Evolutionary conservation across 2,329 filamentous ascomycete species (phyloP).

Genomic region (Dryadomyces sulphureus): DNA sequence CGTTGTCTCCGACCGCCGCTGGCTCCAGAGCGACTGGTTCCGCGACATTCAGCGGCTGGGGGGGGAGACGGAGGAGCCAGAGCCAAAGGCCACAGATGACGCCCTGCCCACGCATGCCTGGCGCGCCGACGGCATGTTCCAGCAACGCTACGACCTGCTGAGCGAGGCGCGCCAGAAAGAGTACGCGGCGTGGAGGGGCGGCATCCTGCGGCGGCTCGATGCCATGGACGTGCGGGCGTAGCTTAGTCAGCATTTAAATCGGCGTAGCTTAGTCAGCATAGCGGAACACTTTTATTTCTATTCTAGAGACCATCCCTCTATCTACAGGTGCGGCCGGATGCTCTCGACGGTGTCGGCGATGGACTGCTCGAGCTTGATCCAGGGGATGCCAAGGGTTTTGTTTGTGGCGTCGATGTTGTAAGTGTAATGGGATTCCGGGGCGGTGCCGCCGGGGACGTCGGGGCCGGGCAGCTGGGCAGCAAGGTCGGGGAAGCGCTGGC

Average conservation of each 20-base stretch:
- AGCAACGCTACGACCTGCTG: conserved; percentile 58
- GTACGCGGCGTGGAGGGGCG: conserved; percentile 49
- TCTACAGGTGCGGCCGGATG: conserved; percentile 25
- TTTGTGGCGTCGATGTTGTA: conserved; percentile 45
- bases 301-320: not conserved
- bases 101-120: conserved; percentile 24
- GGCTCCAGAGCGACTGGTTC: conserved; percentile 52
- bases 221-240: conserved; percentile 6
- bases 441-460: conserved; percentile 27
- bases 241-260: too few species aligned
- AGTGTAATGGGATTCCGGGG: conserved; percentile 28
- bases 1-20: conserved; percentile 38
- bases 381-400: conserved; percentile 47
- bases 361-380: conserved; percentile 44
- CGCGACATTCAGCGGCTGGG: conserved; percentile 40
- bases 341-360: conserved; percentile 50
- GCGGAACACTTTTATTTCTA: not conserved
- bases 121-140: conserved; percentile 55
- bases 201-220: conserved; percentile 38
- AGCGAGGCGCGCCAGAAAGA: conserved; percentile 46
- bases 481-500: conserved; percentile 34
- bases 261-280: too few species aligned
- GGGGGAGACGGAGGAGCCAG: too few species aligned
- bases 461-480: conserved; percentile 29
- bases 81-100: conserved; percentile 12